Base-by-base conservation (phyloP, 2,329 filamentous ascomycete species). In the Tothia fuscella region DNA sequence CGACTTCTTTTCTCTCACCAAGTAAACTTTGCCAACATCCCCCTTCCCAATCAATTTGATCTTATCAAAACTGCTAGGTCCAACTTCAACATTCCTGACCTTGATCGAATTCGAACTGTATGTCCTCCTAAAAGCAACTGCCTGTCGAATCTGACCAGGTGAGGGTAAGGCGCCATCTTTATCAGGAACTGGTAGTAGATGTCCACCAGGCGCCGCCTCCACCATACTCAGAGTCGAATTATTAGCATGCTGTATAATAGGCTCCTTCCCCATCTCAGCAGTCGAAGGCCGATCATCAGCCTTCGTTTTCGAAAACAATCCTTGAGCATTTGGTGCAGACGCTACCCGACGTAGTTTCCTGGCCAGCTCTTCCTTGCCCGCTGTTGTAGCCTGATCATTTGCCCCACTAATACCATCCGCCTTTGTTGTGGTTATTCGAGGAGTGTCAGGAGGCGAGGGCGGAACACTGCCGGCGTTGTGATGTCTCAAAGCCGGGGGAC, bases 61-160 rank as follows among this genome's bases (percentile, higher is more conserved):
- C 75, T 98, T 98, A 71, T 98, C 91, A 55, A 98, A 98, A 59
- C 89, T 96, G 48, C 83, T 73, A 0, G 91, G 91, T 1, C 87
- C 84, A 26, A 98, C 91, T 64, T 98, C 91, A 36, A 98, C 91
- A 59, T 94, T 87, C 53, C 91, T 78, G 50, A 96, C 85, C 65
- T 98, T 98, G 70, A 98, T 98, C 30, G 91, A 96, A 62, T 96
- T 98, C 50, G 89, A 95, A 63, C 91, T 96, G 62, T 98, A 98
- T 3, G 91, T 98, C 58, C 91, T 76, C 55, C 91, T 74, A 65
- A 95, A 98, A 16, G 85, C 78, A 37, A 85, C 70, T 14, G 76
- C 64, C 50, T 74, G 70, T 43, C 72, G 72, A 49, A 80, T 75
- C 52, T 78, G 76, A 40, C 74, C 75, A 4, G 81, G 78, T 2